Evolutionary conservation across 2,329 filamentous ascomycete genomes (phyloP), one percentile per base, ranked within the genome.

Genomic region (Helicocarpus griseus): DNA sequence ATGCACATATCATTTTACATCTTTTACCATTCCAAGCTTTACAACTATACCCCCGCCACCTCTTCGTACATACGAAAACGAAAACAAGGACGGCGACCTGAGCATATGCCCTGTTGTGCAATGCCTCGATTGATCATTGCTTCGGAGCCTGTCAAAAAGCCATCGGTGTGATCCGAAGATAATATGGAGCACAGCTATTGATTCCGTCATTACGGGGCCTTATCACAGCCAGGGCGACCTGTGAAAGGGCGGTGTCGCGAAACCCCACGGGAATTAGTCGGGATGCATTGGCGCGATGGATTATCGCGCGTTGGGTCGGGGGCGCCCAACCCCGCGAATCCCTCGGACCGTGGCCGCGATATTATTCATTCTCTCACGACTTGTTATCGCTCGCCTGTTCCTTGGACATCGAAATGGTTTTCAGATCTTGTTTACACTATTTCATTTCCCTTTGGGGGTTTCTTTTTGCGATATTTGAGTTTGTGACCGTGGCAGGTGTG

Each of bases 231-330:
- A n/a, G n/a, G 26, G 9, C 9, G 6, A 14, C 28, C 33, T 33
- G 44, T 36, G 44, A 47, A 47, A 47, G 44, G 33, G 26, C 44
- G 44, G 44, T 33, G 44, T 47, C 31, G 29, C 17, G 44, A 31
- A 35, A 5, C 22, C 5, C 22, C 5, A 31, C 9, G 13, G 9
- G 19, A 17, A 43, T 28, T 19, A 44, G 19, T 29, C 21, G 28
- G 26, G 19, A 14, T 4, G 19, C n/a, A 19, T n/a, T 9, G 26
- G 17, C 9, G 28, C 26, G 13, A 33, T 47, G 9, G 26, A 2
- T 47, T 33, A 21, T 47, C 44, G 28, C 26, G 28, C 21, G n/a
- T 35, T 13, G 2, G n/a, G 19, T 21, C 7, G 22, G 39, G 13
- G 21, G 19, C 17, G 8, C 14, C n/a, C 43, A 28, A 31, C 22